Conservation (phyloP, 139 green algal genomes). For the Desmodesmus armatus region DNA sequence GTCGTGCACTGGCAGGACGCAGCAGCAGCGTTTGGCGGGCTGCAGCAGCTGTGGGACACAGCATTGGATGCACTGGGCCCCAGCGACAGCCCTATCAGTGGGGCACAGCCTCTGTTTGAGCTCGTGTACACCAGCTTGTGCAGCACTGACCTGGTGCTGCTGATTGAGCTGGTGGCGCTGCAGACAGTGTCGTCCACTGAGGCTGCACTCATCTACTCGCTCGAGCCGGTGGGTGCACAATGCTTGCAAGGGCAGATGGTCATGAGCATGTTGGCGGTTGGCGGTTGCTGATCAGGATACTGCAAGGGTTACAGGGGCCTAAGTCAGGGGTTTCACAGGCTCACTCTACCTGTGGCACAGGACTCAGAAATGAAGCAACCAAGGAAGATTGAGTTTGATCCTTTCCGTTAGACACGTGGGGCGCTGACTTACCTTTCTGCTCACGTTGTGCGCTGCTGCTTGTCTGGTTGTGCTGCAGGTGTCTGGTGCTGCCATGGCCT, state of each 20-base stretch:
- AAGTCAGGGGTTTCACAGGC: too few species aligned
- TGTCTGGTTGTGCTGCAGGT: too few species aligned
- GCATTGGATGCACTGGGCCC: slow-evolving; percentile 21
- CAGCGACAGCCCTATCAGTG: neutral
- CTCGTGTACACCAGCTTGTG: slow-evolving; percentile 53
- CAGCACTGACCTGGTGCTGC: slow-evolving; percentile 73
- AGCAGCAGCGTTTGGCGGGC: neutral
- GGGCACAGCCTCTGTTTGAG: slow-evolving; percentile 20
- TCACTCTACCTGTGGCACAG: too few species aligned
- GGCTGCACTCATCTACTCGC: slow-evolving; percentile 77
- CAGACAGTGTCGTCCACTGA: slow-evolving; percentile 69
- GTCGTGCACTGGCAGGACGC: slow-evolving; percentile 36
- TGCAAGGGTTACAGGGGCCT: too few species aligned
- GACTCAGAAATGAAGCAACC: too few species aligned
- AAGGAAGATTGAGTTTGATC: too few species aligned
- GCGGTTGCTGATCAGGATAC: too few species aligned
- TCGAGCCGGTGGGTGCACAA: slow-evolving; percentile 64
- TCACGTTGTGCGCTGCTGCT: slow-evolving; percentile 57
- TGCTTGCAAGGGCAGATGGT: slow-evolving; percentile 20
- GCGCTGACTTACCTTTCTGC: too few species aligned
- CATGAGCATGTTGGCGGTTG: neutral
- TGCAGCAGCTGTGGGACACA: slow-evolving; percentile 11
- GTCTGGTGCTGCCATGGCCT: too few species aligned
- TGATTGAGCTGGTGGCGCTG: slow-evolving; percentile 81
- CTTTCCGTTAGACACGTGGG: too few species aligned